Evolutionary conservation across 2,329 filamentous ascomycete genomes (phyloP), one percentile per base, ranked within the genome.

Genomic region (Colletotrichum tropicicola): DNA sequence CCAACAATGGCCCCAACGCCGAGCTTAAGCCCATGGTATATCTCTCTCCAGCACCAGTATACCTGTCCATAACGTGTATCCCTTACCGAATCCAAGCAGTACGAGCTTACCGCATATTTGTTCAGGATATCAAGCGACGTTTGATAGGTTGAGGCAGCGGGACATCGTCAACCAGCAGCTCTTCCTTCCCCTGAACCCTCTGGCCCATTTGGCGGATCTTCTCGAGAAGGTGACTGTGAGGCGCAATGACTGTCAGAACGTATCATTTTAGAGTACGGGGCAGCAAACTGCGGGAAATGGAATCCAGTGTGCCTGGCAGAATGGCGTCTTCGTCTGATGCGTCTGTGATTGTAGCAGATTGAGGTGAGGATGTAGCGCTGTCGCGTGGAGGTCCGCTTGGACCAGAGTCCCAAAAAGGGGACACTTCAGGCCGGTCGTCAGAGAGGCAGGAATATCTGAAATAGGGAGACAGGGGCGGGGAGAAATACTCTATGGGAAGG

Each of bases 401-500:
- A 65, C 27, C 27, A 3, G 39, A 58, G 54, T 66, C 59, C 59
- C 63, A 66, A n/a, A 41, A 54, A 32, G 51, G 58, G 19, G 59
- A 64, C 49, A 53, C 28, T 45, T 68, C 65, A 10, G 61, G 59
- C 51, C 39, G 25, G 28, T 28, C 28, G 43, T 39, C 43, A 43
- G 44, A 61, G 54, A 54, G 15, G 45, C 27, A 61, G 69, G 62
- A 6, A 73, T 69, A 54, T 75, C 65, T 61, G 77, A 71, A 56
- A 75, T 60, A 52, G 79, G 74, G 19, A 68, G 75, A 77, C 59
- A 71, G 77, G 68, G 72, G 74, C 54, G 75, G 77, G 67, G 69
- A 67, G 66, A 73, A 85, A 69, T 86, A 89, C 86, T 85, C 83
- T 56, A 89, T 83, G 23, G 86, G 84, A 57, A 87, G 71, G 65